Evolutionary conservation across 192 early-diverging fungal genomes (phyloP).

Genomic region (Rhizophlyctis rosea): DNA sequence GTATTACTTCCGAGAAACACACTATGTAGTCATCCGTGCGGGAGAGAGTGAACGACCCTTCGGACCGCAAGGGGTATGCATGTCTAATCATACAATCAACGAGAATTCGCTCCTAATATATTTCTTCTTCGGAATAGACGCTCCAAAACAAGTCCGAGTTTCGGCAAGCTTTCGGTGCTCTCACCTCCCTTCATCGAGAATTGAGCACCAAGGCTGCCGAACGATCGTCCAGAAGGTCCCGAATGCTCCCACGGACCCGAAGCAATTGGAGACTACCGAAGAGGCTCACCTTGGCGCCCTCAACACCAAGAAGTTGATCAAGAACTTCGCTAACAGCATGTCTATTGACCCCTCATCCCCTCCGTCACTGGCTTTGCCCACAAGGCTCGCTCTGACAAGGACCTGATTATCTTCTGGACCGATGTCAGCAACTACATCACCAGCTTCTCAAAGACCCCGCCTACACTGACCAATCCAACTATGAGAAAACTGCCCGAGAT

Average conservation of each 20-base stretch:
- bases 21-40: too few species aligned
- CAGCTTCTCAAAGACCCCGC: slow-evolving; percentile 34
- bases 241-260: slow-evolving; percentile 15
- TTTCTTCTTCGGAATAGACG: too few species aligned
- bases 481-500: slow-evolving; percentile 17
- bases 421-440: slow-evolving; percentile 33
- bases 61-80: too few species aligned
- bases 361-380: slow-evolving; percentile 30
- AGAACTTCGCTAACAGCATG: slow-evolving; percentile 51
- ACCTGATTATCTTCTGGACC: slow-evolving; percentile 25
- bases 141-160: slow-evolving; percentile 38
- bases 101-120: too few species aligned
- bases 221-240: slow-evolving; percentile 15
- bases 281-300: slow-evolving; percentile 16
- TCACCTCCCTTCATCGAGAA: slow-evolving; percentile 29
- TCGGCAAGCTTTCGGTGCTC: slow-evolving; percentile 35
- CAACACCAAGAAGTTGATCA: slow-evolving; percentile 46
- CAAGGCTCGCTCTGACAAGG: slow-evolving; percentile 31
- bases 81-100: too few species aligned
- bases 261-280: slow-evolving; percentile 15
- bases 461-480: slow-evolving; percentile 30
- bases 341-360: slow-evolving; percentile 39
- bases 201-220: slow-evolving; percentile 31
- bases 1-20: too few species aligned
- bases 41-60: too few species aligned